Evolutionary conservation across 768 basidiomycete genomes (phyloP), one percentile per base, ranked within the genome.

Genomic region (Suillus cothurnatus): DNA sequence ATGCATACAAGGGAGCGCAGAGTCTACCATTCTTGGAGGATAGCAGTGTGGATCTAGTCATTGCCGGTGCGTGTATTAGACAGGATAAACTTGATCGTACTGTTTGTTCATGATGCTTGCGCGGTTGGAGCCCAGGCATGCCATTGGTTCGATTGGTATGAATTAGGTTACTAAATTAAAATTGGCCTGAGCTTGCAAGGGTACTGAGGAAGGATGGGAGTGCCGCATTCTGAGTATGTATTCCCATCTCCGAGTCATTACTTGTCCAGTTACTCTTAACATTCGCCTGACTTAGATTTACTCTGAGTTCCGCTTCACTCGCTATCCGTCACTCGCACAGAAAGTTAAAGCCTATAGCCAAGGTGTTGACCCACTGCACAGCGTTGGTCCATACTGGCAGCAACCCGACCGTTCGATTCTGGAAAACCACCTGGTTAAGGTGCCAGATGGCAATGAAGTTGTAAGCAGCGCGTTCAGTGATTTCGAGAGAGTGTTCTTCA

Each of bases 81-180:
- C 17, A 38, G n/a, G 26, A n/a, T 7, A 49, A 57, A 28, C 34
- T 53, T 32, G 3, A 49, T 53, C 5, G 7, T 26, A 38, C 36
- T 28, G 14, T 36, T 19, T 32, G 12, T 62, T 38, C 9, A 32
- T 49, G 38, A 32, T 65, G 23, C 23, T 9, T 36, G 15, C 19
- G 15, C 5, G n/a, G 4, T 14, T 59, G 19, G 58, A 92, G 92
- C 90, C 1, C 92, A 92, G 76, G 87, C 92, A 0, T 86, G 86
- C 3, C 93, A 94, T 71, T 93, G 92, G 92, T 94, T 94, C 71
- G 82, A 93, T 70, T 91, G 88, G 84, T 73, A 76, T 6, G 85
- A 83, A 69, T 80, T 90, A 8, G n/a, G n/a, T n/a, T n/a, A n/a
- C n/a, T n/a, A n/a, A n/a, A n/a, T n/a, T n/a, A n/a, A n/a, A n/a